Base-by-base conservation (phyloP, 305 asterid species). In the Fraxinus latifolia region DNA sequence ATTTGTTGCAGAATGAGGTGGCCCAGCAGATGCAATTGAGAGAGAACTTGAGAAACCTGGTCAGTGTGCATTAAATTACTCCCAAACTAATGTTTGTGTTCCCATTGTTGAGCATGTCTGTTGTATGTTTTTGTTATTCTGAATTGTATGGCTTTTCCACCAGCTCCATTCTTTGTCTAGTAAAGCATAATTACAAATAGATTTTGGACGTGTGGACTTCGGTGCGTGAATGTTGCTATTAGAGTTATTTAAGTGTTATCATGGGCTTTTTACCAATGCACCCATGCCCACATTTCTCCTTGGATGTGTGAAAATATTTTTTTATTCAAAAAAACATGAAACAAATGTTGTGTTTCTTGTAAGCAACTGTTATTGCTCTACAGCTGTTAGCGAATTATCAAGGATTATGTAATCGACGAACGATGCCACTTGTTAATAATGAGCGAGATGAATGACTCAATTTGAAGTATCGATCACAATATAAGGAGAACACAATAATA, bases 31-130 rank as follows among this genome's bases (percentile, higher is more conserved):
- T 80, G 39, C 73, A 74, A 8, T 65, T 32, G 12, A 84, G 55
- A 7, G 79, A 58, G 17, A 76, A 25, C 70, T 44, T 81, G 65
- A 62, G 77, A 17, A 76, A 84, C 17, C 83, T 80, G 9, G 76
- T 34, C 14, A 50, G 42, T 55, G 76, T n/a, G 29, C 60, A 9
- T 5, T 62, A 67, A 36, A 17, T 58, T 19, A 58, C 68, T 58
- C 27, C 68, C 68, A 58, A 17, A 1, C 27, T 19, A 58, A 58
- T 19, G 11, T 58, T 19, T 6, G 68, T 7, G 68, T 58, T 19
- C 29, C 29, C 68, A 58, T 58, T 6, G 68, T 17, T 58, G 12
- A 55, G 68, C 23, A 58, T 58, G 4, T 58, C 9, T 5, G 68
- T 58, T 58, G 62, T 53, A 53, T 19, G 29, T 58, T 2, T 58